Evolutionary conservation across 352 stramenopile species (phyloP).

Genomic region (Phytophthora cactorum): DNA sequence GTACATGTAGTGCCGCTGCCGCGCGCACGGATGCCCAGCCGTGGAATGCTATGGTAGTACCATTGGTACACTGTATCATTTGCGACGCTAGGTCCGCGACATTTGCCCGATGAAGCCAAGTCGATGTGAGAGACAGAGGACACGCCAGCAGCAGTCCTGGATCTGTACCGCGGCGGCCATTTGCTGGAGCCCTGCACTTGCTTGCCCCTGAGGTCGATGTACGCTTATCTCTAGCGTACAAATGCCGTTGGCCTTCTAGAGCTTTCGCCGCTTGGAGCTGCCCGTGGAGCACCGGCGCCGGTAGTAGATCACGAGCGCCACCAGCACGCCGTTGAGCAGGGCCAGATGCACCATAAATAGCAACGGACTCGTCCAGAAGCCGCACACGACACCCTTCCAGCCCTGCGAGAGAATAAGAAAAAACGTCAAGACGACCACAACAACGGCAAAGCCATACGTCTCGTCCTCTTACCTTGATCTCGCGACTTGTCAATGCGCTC

Average conservation of each 20-base stretch:
- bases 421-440: neutral
- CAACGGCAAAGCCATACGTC: neutral
- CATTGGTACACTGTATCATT: constrained; percentile 1
- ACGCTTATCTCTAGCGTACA: neutral
- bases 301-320: constrained; percentile 47
- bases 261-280: constrained; percentile 54
- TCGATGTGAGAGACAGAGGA: constrained; percentile 13
- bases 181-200: neutral
- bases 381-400: constrained; percentile 82
- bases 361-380: constrained; percentile 74
- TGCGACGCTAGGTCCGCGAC: constrained; percentile 23
- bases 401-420: constrained; percentile 41
- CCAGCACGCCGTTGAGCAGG: constrained; percentile 44
- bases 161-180: neutral
- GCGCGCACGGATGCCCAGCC: neutral
- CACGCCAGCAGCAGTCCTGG: neutral
- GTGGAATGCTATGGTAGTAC: constrained; percentile 1
- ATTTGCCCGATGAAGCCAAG: constrained; percentile 20
- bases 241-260: constrained; percentile 26
- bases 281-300: constrained; percentile 34
- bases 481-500: constrained; percentile 55
- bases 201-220: neutral
- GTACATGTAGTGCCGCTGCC: too few relatives aligned
- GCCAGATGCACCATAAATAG: constrained; percentile 66
- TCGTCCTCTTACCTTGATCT: constrained; percentile 71